Base-by-base conservation (phyloP, 257 asterid genomes). In the Fraxinus anomala region DNA sequence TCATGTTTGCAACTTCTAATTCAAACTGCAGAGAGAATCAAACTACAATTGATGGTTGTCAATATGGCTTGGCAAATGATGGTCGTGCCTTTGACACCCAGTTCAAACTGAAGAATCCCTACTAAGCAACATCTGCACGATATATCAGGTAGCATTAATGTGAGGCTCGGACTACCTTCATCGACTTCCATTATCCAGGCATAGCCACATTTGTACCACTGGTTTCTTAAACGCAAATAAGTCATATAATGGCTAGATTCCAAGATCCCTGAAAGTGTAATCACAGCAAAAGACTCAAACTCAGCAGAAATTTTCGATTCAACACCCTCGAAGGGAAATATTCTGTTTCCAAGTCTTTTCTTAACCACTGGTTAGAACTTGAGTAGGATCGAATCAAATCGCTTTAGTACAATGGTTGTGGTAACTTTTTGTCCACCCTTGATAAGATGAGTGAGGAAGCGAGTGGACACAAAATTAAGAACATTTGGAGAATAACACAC, bases 151-250 rank as follows among this genome's bases (percentile, higher is more conserved):
- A 90, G 83, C 95, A 89, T 73, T 30, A 30, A 30, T 91, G 95
- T 17, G 91, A 85, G 17, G 90, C 82, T 79, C 92, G 82, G 3
- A 91, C 95, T 14, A 85, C 88, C 90, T 59, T 90, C 95, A 71
- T 89, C 88, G 36, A 91, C 97, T 76, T 88, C 87, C 1, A 92
- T 90, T 63, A 91, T 83, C 95, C 95, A 91, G 28, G 95, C 94
- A 80, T 88, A 95, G 11, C 88, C 97, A 21, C 97, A 91, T 76
- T 90, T 91, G 54, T 87, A 91, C 97, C 97, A 91, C 86, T 79
- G 90, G 74, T 88, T 82, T 70, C 80, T 79, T 80, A 91, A 75
- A 5, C 95, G 83, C 19, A 91, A 86, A 37, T 89, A 91, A 1
- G 97, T 90, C 39, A 87, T 88, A 24, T 90, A 91, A 74, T 91